A percentile compares a stretch with the other conserved stretches of the same genome.
Conservation (phyloP, 2,329 filamentous ascomycete genomes). For the Stachybotrys elegans region DNA sequence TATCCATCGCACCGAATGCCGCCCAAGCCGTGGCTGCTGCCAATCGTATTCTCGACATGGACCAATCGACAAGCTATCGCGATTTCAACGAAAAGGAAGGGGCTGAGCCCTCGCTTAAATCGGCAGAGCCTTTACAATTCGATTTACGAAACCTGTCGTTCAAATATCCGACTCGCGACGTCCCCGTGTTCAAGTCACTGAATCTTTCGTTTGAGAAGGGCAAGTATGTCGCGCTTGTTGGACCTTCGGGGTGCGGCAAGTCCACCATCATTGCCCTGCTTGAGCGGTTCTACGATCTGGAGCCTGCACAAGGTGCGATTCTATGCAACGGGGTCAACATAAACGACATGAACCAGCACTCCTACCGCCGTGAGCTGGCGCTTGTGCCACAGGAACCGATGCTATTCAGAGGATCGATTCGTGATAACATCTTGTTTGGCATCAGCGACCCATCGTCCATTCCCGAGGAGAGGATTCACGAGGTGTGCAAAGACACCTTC, state of each 20-base stretch:
- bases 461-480: slow-evolving; percentile 12
- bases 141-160: slow-evolving; percentile 16
- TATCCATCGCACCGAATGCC: slow-evolving; percentile 13
- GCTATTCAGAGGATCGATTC: slow-evolving; percentile 33
- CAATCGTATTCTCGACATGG: slow-evolving; percentile 23
- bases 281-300: slow-evolving; percentile 18
- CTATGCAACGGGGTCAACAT: slow-evolving; percentile 10
- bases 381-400: slow-evolving; percentile 18
- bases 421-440: slow-evolving; percentile 40
- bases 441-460: slow-evolving; percentile 27
- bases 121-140: slow-evolving; percentile 7
- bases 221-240: slow-evolving; percentile 32
- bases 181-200: slow-evolving; percentile 16
- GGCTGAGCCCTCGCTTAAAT: background rate
- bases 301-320: slow-evolving; percentile 5
- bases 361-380: slow-evolving; percentile 15
- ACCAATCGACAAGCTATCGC: slow-evolving; percentile 6
- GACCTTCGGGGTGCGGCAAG: slow-evolving; percentile 17
- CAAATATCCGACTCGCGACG: slow-evolving; percentile 16
- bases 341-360: slow-evolving; percentile 10
- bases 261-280: slow-evolving; percentile 22
- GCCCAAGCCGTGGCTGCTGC: slow-evolving; percentile 15
- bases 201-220: slow-evolving; percentile 26
- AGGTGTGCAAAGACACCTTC: slow-evolving; percentile 27
- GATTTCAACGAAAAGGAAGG: background rate